Percentiles rank a stretch among this genome's conserved stretches.
Evolutionary conservation across 140 eudicot species (phyloP).

Genomic region (Erigeron philadelphicus): DNA sequence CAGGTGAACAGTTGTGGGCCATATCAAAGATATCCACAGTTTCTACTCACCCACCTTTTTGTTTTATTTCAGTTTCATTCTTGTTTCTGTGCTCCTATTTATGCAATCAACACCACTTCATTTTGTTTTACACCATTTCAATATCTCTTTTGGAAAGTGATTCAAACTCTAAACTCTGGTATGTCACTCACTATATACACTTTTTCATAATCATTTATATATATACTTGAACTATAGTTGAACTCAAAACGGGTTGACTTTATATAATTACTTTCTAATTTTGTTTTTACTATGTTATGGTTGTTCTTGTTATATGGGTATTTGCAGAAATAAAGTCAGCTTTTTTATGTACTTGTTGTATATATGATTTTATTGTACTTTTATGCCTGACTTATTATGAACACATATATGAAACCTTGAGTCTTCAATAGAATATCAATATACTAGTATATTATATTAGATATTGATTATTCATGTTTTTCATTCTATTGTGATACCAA

Average conservation of each 20-base stretch:
- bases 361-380: no score
- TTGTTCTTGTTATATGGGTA: not conserved
- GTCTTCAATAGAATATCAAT: no score
- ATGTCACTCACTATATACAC: slow-evolving; percentile 17
- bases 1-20: slow-evolving; percentile 39
- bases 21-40: slow-evolving; percentile 33
- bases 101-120: slow-evolving; percentile 4
- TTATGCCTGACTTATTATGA: no score
- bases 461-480: no score
- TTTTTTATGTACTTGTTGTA: no score
- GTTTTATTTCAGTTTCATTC: slow-evolving; percentile 13
- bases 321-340: no score
- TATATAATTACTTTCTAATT: not conserved
- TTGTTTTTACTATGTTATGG: not conserved
- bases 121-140: slow-evolving; percentile 4
- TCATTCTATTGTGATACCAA: no score
- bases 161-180: slow-evolving; percentile 34
- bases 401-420: no score
- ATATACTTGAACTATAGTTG: not conserved
- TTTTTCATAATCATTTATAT: no score
- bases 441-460: no score
- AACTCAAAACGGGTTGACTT: not conserved
- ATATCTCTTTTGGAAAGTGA: slow-evolving; percentile 3
- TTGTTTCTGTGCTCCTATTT: slow-evolving; percentile 12
- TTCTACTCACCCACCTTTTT: slow-evolving; percentile 43